A percentile compares a stretch with the other conserved stretches of the same genome.
phyloP scores from a whole-genome alignment of 2,329 filamentous ascomycete species.

The Dothideomycetes sp. region DNA sequence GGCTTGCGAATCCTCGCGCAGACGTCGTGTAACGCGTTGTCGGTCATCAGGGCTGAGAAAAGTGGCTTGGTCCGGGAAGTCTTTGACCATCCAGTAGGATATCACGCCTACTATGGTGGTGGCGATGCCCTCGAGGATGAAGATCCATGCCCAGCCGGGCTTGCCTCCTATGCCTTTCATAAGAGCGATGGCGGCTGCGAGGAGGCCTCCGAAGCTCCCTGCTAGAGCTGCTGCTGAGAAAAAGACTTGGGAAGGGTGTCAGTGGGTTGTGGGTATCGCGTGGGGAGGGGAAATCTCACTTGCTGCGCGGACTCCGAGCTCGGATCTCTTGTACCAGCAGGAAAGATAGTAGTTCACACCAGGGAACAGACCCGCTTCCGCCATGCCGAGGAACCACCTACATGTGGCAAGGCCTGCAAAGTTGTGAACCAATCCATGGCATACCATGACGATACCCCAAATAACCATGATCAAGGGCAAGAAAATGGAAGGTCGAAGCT shows the following conservation, averaged over 20 bases:
- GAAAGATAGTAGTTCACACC: slow-evolving; percentile 71
- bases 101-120: slow-evolving; percentile 57
- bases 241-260: too few relatives aligned
- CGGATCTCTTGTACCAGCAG: slow-evolving; percentile 72
- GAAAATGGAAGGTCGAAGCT: slow-evolving; percentile 63
- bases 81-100: slow-evolving; percentile 69
- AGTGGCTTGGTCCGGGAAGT: slow-evolving; percentile 64
- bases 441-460: slow-evolving; percentile 59
- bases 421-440: slow-evolving; percentile 18
- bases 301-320: slow-evolving; percentile 70
- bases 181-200: slow-evolving; percentile 59
- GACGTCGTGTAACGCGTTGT: slow-evolving; percentile 57
- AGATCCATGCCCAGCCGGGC: slow-evolving; percentile 30
- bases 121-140: slow-evolving; percentile 48
- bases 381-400: slow-evolving; percentile 20
- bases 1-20: slow-evolving; percentile 60
- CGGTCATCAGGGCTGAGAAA: slow-evolving; percentile 65
- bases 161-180: slow-evolving; percentile 52
- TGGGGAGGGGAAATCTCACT: too few relatives aligned
- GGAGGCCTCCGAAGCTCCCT: slow-evolving; percentile 65
- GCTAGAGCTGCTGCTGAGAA: slow-evolving; percentile 74
- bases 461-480: slow-evolving; percentile 63
- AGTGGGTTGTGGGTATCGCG: too few relatives aligned
- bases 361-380: slow-evolving; percentile 41
- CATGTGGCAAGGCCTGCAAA: slow-evolving; percentile 18